Evolutionary conservation across 2,329 filamentous ascomycete species (phyloP), one percentile per base, ranked within the genome.

Genomic region (Teratosphaeria nubilosa): DNA sequence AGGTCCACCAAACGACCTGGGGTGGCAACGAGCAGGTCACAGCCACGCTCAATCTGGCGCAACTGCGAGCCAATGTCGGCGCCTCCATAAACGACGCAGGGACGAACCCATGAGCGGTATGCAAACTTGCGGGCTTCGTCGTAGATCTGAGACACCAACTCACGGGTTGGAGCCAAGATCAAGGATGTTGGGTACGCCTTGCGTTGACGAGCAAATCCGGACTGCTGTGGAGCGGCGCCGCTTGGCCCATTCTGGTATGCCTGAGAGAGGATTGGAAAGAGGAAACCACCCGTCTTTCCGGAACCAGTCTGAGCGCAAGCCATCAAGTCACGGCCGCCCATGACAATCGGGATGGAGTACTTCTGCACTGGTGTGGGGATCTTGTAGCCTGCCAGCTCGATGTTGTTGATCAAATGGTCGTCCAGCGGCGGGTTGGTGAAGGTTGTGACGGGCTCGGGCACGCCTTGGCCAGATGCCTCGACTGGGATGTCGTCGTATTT

Each of bases 401-500:
- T 97, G 84, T 97, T 99, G 76, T 79, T 80, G 71, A 97, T 81
- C 53, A 99, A 81, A 72, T 97, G 94, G 74, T 95, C 88, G 72
- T 99, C 94, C 66, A 99, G 83, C 70, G 94, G 94, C 65, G 94
- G 94, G 77, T 94, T 95, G 72, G 85, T 90, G 83, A 99, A 99
- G 62, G 85, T 82, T 65, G 86, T 86, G 66, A 96, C 90, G 48
- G 92, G 88, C 72, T 97, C 94, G 52, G 94, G 94, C 56, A 97
- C 91, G 71, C 95, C 85, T 56, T 90, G 86, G 61, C 94, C 94
- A 60, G 92, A 96, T 63, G 94, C 94, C 78, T 97, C 94, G 64
- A 99, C 94, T 57, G 94, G 94, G 66, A 99, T 99, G 76, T 99
- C 94, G 72, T 99, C 94, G 78, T 99, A 99, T 82, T 99, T 99